Evolutionary conservation across 441 rosid species (phyloP), one percentile per base, ranked within the genome.

Genomic region (Adansonia gregorii): DNA sequence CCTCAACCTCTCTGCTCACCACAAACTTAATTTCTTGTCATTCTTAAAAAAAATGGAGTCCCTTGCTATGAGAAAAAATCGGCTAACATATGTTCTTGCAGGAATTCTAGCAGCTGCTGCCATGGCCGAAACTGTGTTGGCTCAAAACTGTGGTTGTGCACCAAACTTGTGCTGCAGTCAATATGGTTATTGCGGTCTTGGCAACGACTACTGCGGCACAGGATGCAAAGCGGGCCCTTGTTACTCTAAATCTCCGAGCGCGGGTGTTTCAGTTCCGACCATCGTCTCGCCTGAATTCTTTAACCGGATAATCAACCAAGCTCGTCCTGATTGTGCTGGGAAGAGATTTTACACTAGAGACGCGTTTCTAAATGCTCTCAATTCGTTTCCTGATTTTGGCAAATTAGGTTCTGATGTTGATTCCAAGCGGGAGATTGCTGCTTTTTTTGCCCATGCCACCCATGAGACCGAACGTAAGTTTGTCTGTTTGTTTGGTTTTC

Each of bases 361-460:
- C 11, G 83, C 84, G 22, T 88, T 90, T 75, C 77, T 88, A 0
- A 79, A 61, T 7, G 92, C 92, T 14, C 82, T 83, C 49, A 75
- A 64, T 0, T 77, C 82, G 0, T 88, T 19, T 56, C 67, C 94
- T 65, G 76, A 76, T 17, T 90, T 90, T n/a, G 94, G 90, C 51
- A 84, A 87, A 24, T 63, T 82, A 48, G 89, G 94, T 0, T 81
- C 92, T 0, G 76, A 46, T 0, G 89, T 83, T 58, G 89, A 86
- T 49, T 84, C 66, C 66, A 60, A 60, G 66, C 39, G 66, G 0
- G 66, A 60, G 66, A 60, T 60, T 60, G 66, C 66, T 5, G 82
- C 91, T 2, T 88, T 88, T 82, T 87, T 85, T 66, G 94, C 92
- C 6, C 92, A 90, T 72, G 86, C 87, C 71, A 88, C 94, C 0